phyloP scores from a whole-genome alignment of 805 yeast genomes.

The Candida peoriensis region DNA sequence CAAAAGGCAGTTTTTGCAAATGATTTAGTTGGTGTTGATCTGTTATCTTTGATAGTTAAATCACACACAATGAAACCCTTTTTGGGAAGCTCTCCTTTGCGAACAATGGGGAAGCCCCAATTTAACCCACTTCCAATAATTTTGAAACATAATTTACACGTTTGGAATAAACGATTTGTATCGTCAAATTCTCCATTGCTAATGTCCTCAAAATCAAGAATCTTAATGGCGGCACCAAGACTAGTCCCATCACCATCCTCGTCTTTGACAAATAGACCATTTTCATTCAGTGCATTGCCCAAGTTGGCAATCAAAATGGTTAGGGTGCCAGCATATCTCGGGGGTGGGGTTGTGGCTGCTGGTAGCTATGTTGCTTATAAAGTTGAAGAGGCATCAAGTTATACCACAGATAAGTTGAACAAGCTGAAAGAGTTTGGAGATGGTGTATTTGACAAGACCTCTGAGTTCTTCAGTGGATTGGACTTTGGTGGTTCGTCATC shows the following conservation, averaged over 20 bases:
- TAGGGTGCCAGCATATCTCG: slow-evolving; percentile 74
- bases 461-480: slow-evolving; percentile 21
- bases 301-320: slow-evolving; percentile 50
- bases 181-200: slow-evolving; percentile 9
- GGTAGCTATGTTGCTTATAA: slow-evolving; percentile 91
- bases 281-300: slow-evolving; percentile 35
- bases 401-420: slow-evolving; percentile 61
- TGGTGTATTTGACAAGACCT: slow-evolving; percentile 39
- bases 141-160: slow-evolving; percentile 5
- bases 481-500: slow-evolving; percentile 16
- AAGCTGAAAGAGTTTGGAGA: slow-evolving; percentile 60
- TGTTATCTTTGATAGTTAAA: too few species aligned
- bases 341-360: slow-evolving; percentile 91
- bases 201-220: background rate
- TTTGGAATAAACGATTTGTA: slow-evolving; percentile 4
- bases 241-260: background rate
- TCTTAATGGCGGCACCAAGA: background rate
- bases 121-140: background rate
- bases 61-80: too few species aligned
- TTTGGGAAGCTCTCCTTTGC: too few species aligned
- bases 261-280: slow-evolving; percentile 5
- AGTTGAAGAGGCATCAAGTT: slow-evolving; percentile 77
- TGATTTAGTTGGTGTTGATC: too few species aligned
- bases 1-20: too few species aligned
- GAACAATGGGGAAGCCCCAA: too few species aligned